phyloP scores from a whole-genome alignment of 2,329 filamentous ascomycete species.

The Alternaria dauci region DNA sequence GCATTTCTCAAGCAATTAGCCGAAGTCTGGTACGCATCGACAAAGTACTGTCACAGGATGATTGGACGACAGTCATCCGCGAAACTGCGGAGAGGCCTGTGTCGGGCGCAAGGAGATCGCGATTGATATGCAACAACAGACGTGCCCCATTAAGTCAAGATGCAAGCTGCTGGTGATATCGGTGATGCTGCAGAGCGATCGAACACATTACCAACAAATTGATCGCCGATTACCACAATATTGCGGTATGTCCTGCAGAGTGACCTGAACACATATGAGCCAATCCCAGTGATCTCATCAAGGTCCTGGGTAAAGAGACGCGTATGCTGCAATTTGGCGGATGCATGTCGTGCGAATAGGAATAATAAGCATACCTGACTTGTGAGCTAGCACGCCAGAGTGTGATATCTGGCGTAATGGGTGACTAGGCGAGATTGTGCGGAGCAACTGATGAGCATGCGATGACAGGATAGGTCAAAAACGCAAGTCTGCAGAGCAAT shows the following conservation, averaged over 20 bases:
- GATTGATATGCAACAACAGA: not conserved
- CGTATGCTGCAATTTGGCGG: constrained; percentile 3
- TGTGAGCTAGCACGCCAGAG: not conserved
- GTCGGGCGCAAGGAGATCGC: not conserved
- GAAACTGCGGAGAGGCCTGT: constrained; percentile 12
- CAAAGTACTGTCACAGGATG: constrained; percentile 8
- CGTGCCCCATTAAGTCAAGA: not conserved
- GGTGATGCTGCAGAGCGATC: not conserved
- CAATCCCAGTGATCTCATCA: constrained; percentile 2
- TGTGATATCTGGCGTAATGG: not conserved
- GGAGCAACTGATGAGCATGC: not conserved
- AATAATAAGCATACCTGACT: not conserved
- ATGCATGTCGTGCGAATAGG: not conserved
- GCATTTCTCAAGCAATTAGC: constrained; percentile 38
- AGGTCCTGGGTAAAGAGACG: constrained; percentile 1
- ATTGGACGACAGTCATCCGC: constrained; percentile 20
- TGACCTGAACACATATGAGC: not conserved
- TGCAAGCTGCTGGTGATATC: not conserved
- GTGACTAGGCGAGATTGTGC: not conserved
- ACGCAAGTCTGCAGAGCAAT: not conserved
- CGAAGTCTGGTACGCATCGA: constrained; percentile 18
- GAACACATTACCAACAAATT: not conserved
- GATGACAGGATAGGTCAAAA: not conserved
- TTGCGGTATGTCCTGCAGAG: not conserved
- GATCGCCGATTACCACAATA: not conserved